A percentile compares a stretch with the other conserved stretches of the same genome.
Evolutionary conservation across 805 yeast species (phyloP).

Genomic region (Kodamaea sagamina): DNA sequence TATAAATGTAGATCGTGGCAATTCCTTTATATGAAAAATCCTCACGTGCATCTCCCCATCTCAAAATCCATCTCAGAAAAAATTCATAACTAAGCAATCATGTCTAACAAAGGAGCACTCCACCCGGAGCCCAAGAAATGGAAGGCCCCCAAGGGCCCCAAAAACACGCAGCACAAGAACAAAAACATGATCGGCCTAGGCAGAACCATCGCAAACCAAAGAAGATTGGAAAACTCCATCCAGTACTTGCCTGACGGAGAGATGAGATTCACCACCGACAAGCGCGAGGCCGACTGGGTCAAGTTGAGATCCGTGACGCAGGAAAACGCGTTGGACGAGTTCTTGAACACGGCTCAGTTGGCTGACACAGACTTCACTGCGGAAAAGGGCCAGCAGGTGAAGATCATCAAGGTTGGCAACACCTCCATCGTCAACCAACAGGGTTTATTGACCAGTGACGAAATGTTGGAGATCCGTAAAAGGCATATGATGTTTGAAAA

Average conservation of each 20-base stretch:
- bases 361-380: constrained; percentile 97
- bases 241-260: constrained; percentile 83
- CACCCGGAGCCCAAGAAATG: constrained; percentile 63
- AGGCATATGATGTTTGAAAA: constrained; percentile 68
- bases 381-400: constrained; percentile 78
- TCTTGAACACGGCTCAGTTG: constrained; percentile 89
- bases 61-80: constrained; percentile 9
- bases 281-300: constrained; percentile 85
- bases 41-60: too few relatives aligned
- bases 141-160: constrained; percentile 92
- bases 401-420: constrained; percentile 74
- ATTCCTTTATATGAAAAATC: too few relatives aligned
- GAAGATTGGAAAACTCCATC: constrained; percentile 67
- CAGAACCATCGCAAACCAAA: constrained; percentile 73
- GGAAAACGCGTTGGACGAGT: constrained; percentile 91
- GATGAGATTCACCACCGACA: constrained; percentile 83
- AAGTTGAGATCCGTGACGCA: constrained; percentile 92
- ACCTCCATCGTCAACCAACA: constrained; percentile 41
- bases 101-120: constrained; percentile 40
- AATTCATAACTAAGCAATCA: constrained; percentile 12
- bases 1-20: too few relatives aligned
- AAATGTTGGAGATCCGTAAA: constrained; percentile 58
- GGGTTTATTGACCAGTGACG: constrained; percentile 63
- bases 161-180: constrained; percentile 81
- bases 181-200: constrained; percentile 86